phyloP scores from a whole-genome alignment of 306 rosid species.

The Glycine latifolia region DNA sequence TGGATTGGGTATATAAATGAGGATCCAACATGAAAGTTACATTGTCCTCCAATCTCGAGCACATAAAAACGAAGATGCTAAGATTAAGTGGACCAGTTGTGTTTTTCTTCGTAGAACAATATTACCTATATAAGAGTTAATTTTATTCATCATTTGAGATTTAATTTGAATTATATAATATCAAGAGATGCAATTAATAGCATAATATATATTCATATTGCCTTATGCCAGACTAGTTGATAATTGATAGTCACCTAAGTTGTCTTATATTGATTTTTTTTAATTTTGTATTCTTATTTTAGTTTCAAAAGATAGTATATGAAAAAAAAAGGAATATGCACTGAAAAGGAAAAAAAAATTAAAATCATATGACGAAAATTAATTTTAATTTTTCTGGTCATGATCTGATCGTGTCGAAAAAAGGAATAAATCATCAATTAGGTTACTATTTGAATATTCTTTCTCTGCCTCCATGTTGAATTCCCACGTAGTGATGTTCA shows the following conservation, averaged over 20 bases:
- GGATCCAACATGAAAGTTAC: too few species aligned
- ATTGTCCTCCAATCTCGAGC: too few species aligned
- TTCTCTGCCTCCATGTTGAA: background rate
- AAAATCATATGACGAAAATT: background rate
- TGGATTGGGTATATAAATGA: too few species aligned
- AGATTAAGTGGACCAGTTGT: too few species aligned
- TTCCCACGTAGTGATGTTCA: conserved; percentile 6
- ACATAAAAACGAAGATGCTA: too few species aligned
- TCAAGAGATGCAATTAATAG: background rate
- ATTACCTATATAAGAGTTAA: background rate
- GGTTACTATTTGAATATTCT: background rate
- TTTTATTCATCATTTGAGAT: background rate
- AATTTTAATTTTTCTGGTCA: background rate
- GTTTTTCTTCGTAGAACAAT: too few species aligned
- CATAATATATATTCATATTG: background rate
- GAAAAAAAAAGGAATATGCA: background rate
- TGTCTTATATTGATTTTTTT: background rate
- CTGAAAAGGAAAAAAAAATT: too few species aligned
- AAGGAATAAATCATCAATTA: background rate
- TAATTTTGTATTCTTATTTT: background rate
- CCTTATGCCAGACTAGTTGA: conserved; percentile 4
- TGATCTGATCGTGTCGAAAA: background rate
- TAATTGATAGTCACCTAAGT: background rate
- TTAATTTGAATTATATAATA: background rate
- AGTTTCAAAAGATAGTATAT: background rate